Conservation (phyloP, 306 rosid genomes). For the Malus asiatica region DNA sequence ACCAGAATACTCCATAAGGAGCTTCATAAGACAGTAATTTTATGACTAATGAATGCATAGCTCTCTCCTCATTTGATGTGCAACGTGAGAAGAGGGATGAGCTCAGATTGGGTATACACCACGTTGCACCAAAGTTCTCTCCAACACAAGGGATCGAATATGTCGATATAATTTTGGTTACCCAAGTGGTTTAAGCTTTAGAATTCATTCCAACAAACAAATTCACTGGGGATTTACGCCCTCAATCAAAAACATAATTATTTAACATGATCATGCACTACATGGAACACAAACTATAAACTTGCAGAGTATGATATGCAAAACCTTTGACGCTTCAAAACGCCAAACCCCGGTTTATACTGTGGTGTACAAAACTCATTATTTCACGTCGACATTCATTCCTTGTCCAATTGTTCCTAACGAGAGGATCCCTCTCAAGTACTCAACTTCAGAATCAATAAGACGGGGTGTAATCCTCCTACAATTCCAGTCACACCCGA, state of each 20-base stretch:
- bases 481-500: conserved; percentile 27
- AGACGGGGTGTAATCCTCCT: background rate
- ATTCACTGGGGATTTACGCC: background rate
- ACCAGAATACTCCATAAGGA: too few relatives aligned
- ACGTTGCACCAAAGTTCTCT: background rate
- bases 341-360: background rate
- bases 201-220: background rate
- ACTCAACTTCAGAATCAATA: background rate
- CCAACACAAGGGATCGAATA: background rate
- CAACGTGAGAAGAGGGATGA: background rate
- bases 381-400: background rate
- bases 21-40: too few relatives aligned
- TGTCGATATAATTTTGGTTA: too few relatives aligned
- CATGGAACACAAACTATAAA: background rate
- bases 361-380: conserved; percentile 9
- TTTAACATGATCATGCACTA: background rate
- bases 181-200: background rate
- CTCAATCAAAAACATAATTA: background rate
- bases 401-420: background rate
- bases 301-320: background rate
- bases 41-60: too few relatives aligned
- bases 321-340: background rate
- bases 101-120: background rate
- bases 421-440: background rate
- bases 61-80: background rate